These are phyloP conservation scores for Trichoderma breve DNA, from an alignment of 2,329 filamentous ascomycete species.

Conservation along the genomic window DNA sequence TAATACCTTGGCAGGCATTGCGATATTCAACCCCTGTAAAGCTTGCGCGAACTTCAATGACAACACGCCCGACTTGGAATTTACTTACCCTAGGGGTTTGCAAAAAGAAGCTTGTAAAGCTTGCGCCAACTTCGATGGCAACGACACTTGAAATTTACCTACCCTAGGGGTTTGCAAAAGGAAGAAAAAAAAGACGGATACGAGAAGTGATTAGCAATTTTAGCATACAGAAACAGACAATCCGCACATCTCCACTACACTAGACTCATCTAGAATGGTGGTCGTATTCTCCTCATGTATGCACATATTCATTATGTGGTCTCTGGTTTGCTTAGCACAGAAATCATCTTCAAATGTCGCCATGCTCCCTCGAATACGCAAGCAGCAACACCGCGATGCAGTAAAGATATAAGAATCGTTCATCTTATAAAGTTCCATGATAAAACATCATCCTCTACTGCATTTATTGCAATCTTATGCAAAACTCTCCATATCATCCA, in stretches of 20 bases:
- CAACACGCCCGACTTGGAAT: not conserved
- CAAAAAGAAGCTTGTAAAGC: not conserved
- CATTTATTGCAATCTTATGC: not conserved
- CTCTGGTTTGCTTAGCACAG: not conserved
- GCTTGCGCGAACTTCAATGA: not conserved
- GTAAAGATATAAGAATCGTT: not conserved
- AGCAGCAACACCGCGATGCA: not conserved
- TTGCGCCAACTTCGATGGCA: not conserved
- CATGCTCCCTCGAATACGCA: not conserved
- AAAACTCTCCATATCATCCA: not conserved
- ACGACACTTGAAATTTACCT: not conserved
- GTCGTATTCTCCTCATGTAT: not conserved
- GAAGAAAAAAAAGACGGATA: not conserved
- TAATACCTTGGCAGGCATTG: not conserved
- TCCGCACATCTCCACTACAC: not conserved
- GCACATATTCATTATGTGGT: not conserved
- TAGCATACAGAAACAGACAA: not conserved
- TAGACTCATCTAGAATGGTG: not conserved
- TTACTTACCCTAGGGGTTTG: not conserved
- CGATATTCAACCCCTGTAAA: not conserved
- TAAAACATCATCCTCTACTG: not conserved
- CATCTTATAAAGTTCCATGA: not conserved
- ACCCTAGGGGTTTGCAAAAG: not conserved
- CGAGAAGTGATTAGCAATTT: not conserved
- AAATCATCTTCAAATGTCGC: too few species aligned